Percentiles rank a stretch among this genome's conserved stretches.
Conservation (phyloP, 1,284 basidiomycete genomes). For the Apiotrichum siamense region DNA sequence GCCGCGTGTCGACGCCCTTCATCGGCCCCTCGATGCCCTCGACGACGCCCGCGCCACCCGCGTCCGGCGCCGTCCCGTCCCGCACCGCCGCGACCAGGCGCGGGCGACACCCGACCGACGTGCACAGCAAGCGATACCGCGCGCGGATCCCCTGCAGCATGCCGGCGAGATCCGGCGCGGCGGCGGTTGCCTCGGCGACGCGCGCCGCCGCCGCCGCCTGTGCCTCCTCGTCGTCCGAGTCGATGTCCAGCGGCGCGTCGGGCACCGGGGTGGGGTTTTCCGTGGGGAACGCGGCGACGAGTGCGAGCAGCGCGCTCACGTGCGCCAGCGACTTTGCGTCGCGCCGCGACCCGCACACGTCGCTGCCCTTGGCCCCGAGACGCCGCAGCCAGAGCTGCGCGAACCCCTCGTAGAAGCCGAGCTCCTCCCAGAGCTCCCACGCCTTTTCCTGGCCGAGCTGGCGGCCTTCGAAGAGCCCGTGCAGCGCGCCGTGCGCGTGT, state of each 20-base stretch:
- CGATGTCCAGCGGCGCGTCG: constrained; percentile 2
- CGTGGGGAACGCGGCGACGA: constrained; percentile 69
- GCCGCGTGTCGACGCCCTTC: constrained; percentile 45
- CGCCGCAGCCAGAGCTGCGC: constrained; percentile 62
- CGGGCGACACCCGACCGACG: constrained; percentile 69
- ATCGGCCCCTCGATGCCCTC: constrained; percentile 43
- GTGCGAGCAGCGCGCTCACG: constrained; percentile 61
- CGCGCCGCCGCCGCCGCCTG: background rate
- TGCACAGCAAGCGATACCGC: constrained; percentile 78
- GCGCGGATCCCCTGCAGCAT: constrained; percentile 80
- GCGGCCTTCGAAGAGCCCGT: constrained; percentile 88
- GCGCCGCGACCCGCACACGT: constrained; percentile 6
- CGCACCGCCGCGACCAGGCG: constrained; percentile 36
- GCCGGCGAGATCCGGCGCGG: constrained; percentile 54
- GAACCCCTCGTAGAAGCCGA: constrained; percentile 86
- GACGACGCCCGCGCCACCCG: constrained; percentile 17
- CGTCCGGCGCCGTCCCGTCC: constrained; percentile 5
- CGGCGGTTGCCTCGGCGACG: constrained; percentile 19
- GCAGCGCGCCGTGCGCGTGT: constrained; percentile 73
- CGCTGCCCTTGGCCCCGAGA: constrained; percentile 23
- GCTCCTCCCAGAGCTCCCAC: constrained; percentile 94
- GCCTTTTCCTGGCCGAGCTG: constrained; percentile 83
- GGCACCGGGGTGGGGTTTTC: constrained; percentile 55
- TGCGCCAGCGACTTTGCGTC: constrained; percentile 55
- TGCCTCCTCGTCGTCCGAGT: background rate